These are phyloP conservation scores for apple (Malus domestica) DNA, from an alignment of 306 rosid genomes.

Conservation along the genomic window DNA sequence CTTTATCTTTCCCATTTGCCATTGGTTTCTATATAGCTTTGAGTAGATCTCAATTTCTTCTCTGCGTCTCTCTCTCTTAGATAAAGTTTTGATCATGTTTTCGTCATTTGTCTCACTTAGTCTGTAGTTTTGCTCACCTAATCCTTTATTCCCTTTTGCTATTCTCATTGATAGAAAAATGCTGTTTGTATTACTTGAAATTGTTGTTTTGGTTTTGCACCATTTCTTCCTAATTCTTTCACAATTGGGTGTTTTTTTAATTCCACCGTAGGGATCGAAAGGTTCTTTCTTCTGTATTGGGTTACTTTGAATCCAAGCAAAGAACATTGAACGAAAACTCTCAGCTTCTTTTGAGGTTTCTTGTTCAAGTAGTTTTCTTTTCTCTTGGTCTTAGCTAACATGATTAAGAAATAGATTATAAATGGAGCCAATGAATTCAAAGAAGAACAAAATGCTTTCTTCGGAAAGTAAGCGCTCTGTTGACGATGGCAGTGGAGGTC, in stretches of 20 bases:
- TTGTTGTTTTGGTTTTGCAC: neutral
- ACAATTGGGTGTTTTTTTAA: constrained; percentile 3
- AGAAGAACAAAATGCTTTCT: constrained; percentile 27
- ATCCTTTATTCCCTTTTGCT: neutral
- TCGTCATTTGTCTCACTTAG: neutral
- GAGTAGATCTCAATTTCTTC: constrained; percentile 7
- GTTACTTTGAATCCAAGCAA: constrained; percentile 32
- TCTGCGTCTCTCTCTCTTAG: constrained; percentile 7
- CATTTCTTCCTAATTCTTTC: neutral
- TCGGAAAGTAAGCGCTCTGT: constrained; percentile 12
- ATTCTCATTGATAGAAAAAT: neutral
- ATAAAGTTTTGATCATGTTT: neutral
- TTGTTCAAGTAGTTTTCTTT: neutral
- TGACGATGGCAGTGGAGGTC: neutral
- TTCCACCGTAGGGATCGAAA: constrained; percentile 5
- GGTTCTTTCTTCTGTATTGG: constrained; percentile 37
- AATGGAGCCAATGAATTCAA: constrained; percentile 25
- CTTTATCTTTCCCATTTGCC: constrained; percentile 14
- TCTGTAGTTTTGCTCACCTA: neutral
- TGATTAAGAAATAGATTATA: neutral
- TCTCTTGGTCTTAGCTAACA: constrained; percentile 1
- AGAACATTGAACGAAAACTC: constrained; percentile 21
- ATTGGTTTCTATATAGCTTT: neutral
- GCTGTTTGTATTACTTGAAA: neutral
- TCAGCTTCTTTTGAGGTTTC: neutral